These are phyloP conservation scores for Cylindrodendrum hubeiense DNA, from an alignment of 2,329 filamentous ascomycete genomes.

Conservation along the genomic window DNA sequence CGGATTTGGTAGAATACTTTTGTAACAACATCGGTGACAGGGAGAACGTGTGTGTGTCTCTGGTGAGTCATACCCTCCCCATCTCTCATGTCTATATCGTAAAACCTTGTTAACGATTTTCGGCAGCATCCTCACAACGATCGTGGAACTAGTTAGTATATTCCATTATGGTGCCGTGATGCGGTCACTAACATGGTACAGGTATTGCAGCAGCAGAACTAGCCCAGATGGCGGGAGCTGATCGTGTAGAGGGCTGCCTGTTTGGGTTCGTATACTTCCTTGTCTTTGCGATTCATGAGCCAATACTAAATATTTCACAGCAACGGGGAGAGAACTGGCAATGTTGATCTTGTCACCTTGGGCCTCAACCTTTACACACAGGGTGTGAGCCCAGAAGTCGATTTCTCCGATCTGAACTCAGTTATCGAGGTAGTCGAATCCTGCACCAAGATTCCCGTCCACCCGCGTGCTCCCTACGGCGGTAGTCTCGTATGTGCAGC, in stretches of 20 bases:
- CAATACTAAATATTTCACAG: neutral
- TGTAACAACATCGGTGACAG: constrained; percentile 86
- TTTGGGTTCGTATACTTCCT: constrained; percentile 63
- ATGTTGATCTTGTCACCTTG: constrained; percentile 93
- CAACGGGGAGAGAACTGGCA: constrained; percentile 95
- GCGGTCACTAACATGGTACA: too few species aligned
- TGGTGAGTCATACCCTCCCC: constrained; percentile 50
- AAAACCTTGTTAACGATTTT: too few species aligned
- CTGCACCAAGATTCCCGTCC: constrained; percentile 94
- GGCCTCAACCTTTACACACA: constrained; percentile 98
- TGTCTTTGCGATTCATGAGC: too few species aligned
- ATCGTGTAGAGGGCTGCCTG: constrained; percentile 92
- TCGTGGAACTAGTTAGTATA: constrained; percentile 71
- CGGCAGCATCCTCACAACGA: constrained; percentile 88
- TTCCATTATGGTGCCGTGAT: too few species aligned
- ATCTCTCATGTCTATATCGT: too few species aligned
- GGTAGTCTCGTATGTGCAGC: constrained; percentile 90
- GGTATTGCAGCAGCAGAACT: constrained; percentile 93
- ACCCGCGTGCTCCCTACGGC: constrained; percentile 90
- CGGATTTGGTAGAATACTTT: constrained; percentile 97
- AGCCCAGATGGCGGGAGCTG: constrained; percentile 95
- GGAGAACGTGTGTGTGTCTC: constrained; percentile 87
- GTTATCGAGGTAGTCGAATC: constrained; percentile 92
- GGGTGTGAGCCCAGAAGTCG: constrained; percentile 84
- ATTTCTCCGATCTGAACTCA: constrained; percentile 89